Percentiles rank a stretch among this genome's conserved stretches.
Evolutionary conservation across 345 rosid species (phyloP).

Genomic region (Rhodamnia argentea): DNA sequence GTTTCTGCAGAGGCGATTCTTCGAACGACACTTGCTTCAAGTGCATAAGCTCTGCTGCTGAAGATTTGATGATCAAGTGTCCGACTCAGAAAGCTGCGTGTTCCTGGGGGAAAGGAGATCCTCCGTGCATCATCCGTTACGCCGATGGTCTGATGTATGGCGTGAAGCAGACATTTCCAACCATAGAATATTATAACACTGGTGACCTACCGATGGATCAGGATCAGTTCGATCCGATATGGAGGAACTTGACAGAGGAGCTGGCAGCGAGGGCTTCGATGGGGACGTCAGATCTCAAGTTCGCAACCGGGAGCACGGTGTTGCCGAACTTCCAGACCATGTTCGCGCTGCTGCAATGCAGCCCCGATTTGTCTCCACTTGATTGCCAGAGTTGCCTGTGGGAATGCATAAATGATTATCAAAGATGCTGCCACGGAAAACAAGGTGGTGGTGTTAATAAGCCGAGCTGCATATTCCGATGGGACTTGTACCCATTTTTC

Average conservation of each 20-base stretch:
- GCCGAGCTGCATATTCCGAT: neutral
- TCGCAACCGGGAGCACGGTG: accelerated
- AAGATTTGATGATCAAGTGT: neutral
- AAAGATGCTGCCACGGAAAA: neutral
- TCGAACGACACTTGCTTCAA: neutral
- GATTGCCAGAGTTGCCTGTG: neutral
- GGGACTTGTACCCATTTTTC: neutral
- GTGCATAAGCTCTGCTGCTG: neutral
- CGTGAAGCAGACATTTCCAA: neutral
- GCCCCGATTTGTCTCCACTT: neutral
- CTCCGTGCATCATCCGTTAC: neutral
- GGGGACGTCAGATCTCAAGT: neutral
- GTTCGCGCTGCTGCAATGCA: neutral
- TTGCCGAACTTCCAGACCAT: neutral
- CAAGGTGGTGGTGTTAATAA: neutral
- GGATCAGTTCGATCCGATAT: neutral
- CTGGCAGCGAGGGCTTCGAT: neutral
- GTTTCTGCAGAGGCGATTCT: neutral
- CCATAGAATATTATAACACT: accelerated
- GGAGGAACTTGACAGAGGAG: neutral
- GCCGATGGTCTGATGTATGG: neutral
- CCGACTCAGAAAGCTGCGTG: neutral
- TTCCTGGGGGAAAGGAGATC: neutral
- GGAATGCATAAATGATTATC: neutral
- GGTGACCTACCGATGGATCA: neutral